Base-by-base conservation (phyloP, 1,284 basidiomycete species). In the Neolentinus lepideus region DNA sequence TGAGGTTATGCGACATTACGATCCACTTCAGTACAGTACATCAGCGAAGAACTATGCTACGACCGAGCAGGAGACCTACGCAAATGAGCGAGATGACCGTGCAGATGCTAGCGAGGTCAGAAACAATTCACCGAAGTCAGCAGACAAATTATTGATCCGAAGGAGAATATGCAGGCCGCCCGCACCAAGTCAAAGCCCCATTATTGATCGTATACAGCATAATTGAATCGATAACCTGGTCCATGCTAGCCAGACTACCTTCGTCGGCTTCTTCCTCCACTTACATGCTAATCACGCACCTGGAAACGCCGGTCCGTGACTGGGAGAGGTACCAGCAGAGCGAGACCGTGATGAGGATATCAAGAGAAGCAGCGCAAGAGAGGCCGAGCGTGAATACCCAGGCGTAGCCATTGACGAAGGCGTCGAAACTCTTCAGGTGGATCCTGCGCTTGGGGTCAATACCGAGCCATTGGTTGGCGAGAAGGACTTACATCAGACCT, bases 161-260 rank as follows among this genome's bases (percentile, higher is more conserved):
- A 24, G 22, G 27, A 50, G 8, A 26, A 12, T 38, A 24, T 21
- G 22, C 11, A 55, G 22, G 19, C 51, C 2, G 54, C n/a, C n/a
- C 67, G 53, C 56, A 78, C 78, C 70, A 74, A 10, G 79, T 81
- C 8, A 81, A 58, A 2, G 71, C 62, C 2, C 79, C 80, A 2
- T 75, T 82, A 58, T 83, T 79, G 11, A 83, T 64, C 0, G 80
- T 77, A 54, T 82, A 82, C 2, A 81, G 56, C 51, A 77, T 80
- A 51, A 82, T 63, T 0, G 69, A 65, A 55, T 81, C 77, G 29
- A 83, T 70, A 38, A 81, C 64, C 33, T 74, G 69, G 50, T 76
- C 74, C 73, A 81, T 75, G 50, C 78, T 80, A 22, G 6, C 25
- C 2, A 52, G 26, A 31, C 29, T 31, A 4, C 29, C 6, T 31